phyloP scores from a whole-genome alignment of 345 rosid genomes.

The Sonneratia caseolaris region DNA sequence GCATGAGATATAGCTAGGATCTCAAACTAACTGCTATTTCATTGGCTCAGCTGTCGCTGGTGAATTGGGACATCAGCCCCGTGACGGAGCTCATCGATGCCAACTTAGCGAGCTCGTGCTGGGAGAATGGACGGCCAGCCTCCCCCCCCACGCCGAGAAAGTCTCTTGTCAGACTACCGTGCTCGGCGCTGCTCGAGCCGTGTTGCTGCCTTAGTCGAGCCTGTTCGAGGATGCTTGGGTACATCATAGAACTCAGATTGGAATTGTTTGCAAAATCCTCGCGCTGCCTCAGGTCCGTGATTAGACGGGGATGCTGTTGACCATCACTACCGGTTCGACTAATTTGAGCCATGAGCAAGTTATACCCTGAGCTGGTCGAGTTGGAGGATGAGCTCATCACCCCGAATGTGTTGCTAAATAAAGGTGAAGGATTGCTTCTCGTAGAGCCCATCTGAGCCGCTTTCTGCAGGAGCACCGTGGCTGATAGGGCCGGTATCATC shows the following conservation, averaged over 20 bases:
- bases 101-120: constrained; percentile 64
- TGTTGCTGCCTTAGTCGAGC: constrained; percentile 7
- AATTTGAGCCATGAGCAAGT: constrained; percentile 10
- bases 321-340: background rate
- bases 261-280: constrained; percentile 7
- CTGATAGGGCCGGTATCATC: constrained; percentile 59
- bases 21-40: background rate
- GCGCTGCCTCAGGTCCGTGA: background rate
- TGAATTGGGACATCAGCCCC: constrained; percentile 37
- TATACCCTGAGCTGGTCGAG: constrained; percentile 14
- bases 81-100: constrained; percentile 51
- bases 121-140: constrained; percentile 33
- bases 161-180: constrained; percentile 56
- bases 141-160: constrained; percentile 71
- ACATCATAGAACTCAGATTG: constrained; percentile 12
- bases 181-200: constrained; percentile 19
- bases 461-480: constrained; percentile 86
- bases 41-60: constrained; percentile 11
- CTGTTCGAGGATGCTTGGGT: background rate
- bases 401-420: constrained; percentile 27
- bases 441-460: constrained; percentile 96
- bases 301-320: background rate
- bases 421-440: constrained; percentile 51
- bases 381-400: constrained; percentile 41
- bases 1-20: too few species aligned